Base-by-base conservation (phyloP, 2,329 filamentous ascomycete genomes). In the Didymellaceae sp. region DNA sequence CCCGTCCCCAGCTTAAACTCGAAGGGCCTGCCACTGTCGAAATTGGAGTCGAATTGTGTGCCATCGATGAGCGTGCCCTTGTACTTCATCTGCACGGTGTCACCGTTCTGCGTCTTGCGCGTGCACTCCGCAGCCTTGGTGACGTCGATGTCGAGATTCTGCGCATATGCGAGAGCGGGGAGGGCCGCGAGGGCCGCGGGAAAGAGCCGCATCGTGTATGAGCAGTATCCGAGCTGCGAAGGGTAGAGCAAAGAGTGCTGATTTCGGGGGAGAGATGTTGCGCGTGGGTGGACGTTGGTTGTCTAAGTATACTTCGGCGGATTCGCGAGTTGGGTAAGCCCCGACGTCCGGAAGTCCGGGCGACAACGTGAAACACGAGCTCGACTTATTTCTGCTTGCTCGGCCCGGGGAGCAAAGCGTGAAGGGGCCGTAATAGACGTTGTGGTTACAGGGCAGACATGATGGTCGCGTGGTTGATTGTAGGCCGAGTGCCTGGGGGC, bases 21-120 rank as follows among this genome's bases (percentile, higher is more conserved):
- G 68, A 99, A 85, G 5, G 94, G 93, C 52, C 76, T 71, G 26
- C 86, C 85, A 33, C 92, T 85, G 61, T 92, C 86, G 76, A 95
- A 95, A 74, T 80, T 83, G 57, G 90, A 85, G 76, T 97, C 93
- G 70, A 97, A 97, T 72, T 94, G 80, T 54, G 83, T 80, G 65
- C 91, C 93, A 58, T 86, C 84, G 45, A 72, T 61, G 13, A 84
- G 66, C 2, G 75, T 77, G 24, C 82, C 82, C 47, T 72, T 73
- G 65, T 82, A 82, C 66, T 80, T 73, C 22, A 81, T 77, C 20
- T 66, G 64, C 40, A 82, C 68, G 13, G 56, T 74, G 62, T 82
- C 79, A 57, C 78, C 78, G n/a, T 63, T 63, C 17, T 72, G 60
- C 13, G 77, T 75, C 11, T 77, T 77, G 46, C 78, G 75, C 30